phyloP scores from a whole-genome alignment of 768 basidiomycete genomes.

The Termitomyces sp. region DNA sequence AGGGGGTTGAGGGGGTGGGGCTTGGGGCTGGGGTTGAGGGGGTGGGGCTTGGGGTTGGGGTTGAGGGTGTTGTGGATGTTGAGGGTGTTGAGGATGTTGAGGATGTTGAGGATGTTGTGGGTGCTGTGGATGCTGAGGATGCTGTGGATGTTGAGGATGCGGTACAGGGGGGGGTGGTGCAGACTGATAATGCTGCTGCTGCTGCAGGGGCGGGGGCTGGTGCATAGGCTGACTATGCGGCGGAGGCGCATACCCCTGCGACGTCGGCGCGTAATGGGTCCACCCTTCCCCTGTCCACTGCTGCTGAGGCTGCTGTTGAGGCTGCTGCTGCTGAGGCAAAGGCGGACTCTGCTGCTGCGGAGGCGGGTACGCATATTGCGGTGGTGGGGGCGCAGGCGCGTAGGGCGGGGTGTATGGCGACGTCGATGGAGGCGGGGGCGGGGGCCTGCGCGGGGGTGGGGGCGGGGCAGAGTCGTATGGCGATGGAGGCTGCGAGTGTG shows the following conservation, averaged over 20 bases:
- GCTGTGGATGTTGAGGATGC: background rate
- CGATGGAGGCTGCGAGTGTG: slow-evolving; percentile 3
- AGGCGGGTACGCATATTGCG: slow-evolving; percentile 12
- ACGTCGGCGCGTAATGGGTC: too few relatives aligned
- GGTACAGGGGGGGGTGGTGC: too few relatives aligned
- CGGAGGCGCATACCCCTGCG: too few relatives aligned
- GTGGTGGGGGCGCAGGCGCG: background rate
- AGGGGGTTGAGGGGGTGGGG: background rate
- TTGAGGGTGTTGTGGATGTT: too few relatives aligned
- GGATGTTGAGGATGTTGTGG: background rate
- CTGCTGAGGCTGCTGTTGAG: too few relatives aligned
- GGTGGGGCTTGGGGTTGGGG: too few relatives aligned
- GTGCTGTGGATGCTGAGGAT: background rate
- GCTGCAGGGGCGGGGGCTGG: slow-evolving; percentile 15
- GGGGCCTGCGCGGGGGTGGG: background rate
- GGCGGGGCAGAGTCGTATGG: slow-evolving; percentile 3
- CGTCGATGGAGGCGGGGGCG: background rate
- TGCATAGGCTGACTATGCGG: too few relatives aligned
- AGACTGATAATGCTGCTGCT: slow-evolving; percentile 11
- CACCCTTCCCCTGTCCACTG: too few relatives aligned
- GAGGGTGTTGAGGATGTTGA: too few relatives aligned
- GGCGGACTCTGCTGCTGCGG: background rate
- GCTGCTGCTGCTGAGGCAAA: too few relatives aligned
- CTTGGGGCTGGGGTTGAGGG: too few relatives aligned
- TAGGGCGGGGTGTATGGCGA: background rate